A percentile compares a stretch with the other conserved stretches of the same genome.
Conservation (phyloP, 2,329 filamentous ascomycete species). For the Penicillium vulpinum region DNA sequence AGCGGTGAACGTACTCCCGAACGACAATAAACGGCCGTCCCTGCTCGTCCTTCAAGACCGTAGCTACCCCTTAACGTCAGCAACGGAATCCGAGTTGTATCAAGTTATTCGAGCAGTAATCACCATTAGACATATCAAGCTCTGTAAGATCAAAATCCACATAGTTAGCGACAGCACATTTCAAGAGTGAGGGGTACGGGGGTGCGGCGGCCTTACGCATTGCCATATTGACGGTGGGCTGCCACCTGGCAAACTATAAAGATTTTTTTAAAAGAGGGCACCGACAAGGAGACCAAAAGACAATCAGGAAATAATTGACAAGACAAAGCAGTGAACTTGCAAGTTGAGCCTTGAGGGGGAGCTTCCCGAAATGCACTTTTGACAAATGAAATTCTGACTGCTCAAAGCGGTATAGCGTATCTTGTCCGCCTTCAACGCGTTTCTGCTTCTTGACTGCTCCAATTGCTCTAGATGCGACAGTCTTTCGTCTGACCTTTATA, state of each 20-base stretch:
- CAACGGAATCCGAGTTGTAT: conserved; percentile 19
- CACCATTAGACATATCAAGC: conserved; percentile 52
- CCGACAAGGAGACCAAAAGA: conserved; percentile 6
- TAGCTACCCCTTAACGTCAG: conserved; percentile 49
- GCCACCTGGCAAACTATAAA: conserved; percentile 32
- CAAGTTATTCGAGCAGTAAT: conserved; percentile 6
- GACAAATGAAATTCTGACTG: conserved; percentile 43
- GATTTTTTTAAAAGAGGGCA: conserved; percentile 9
- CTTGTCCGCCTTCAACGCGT: conserved; percentile 25
- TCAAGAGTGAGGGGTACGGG: conserved; percentile 40
- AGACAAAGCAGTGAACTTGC: conserved; percentile 9
- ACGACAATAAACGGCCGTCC: conserved; percentile 97
- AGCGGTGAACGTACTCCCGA: conserved; percentile 71
- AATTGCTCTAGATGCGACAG: conserved; percentile 1
- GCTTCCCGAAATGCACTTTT: conserved; percentile 36
- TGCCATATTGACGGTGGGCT: conserved; percentile 46
- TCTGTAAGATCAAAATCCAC: conserved; percentile 32
- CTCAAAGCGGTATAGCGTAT: conserved; percentile 38
- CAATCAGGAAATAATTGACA: conserved; percentile 4
- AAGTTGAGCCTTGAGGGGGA: conserved; percentile 25
- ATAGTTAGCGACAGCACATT: conserved; percentile 29
- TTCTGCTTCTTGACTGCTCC: conserved; percentile 21
- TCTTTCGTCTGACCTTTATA: background rate
- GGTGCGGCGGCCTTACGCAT: conserved; percentile 43
- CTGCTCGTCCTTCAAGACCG: conserved; percentile 94